A percentile compares a stretch with the other conserved stretches of the same genome.
These are phyloP conservation scores for Sanghuangporus baumii DNA, from an alignment of 1,284 basidiomycete genomes.

Conservation along the genomic window DNA sequence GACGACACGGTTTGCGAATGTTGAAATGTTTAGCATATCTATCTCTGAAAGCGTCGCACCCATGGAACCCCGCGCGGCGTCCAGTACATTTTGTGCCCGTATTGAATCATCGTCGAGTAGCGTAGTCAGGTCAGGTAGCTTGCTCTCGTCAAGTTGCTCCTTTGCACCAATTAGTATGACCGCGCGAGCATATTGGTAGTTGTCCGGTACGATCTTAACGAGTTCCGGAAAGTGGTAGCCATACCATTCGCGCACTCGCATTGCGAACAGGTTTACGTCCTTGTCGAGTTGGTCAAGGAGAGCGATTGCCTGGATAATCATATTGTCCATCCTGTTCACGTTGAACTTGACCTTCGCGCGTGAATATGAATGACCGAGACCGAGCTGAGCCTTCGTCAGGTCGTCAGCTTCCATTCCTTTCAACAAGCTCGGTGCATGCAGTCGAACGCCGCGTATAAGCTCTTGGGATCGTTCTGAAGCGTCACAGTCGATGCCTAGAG, in stretches of 20 bases:
- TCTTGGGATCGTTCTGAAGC: slow-evolving; percentile 85
- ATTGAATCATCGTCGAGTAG: slow-evolving; percentile 86
- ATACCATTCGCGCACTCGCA: slow-evolving; percentile 99
- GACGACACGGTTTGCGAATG: slow-evolving; percentile 89
- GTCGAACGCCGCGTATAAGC: slow-evolving; percentile 89
- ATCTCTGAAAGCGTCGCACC: slow-evolving; percentile 89
- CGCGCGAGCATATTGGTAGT: slow-evolving; percentile 89
- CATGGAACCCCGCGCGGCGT: slow-evolving; percentile 94
- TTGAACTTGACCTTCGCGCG: slow-evolving; percentile 99
- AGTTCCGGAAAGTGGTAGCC: slow-evolving; percentile 99
- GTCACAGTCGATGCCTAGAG: slow-evolving; percentile 79
- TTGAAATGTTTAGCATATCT: slow-evolving; percentile 94
- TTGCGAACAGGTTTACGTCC: slow-evolving; percentile 98
- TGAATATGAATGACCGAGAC: slow-evolving; percentile 96
- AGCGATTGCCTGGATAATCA: slow-evolving; percentile 99
- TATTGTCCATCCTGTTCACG: slow-evolving; percentile 98
- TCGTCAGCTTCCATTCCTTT: slow-evolving; percentile 87
- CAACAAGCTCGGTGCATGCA: slow-evolving; percentile 90
- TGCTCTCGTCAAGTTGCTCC: slow-evolving; percentile 68
- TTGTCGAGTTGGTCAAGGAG: slow-evolving; percentile 99
- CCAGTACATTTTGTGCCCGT: slow-evolving; percentile 89
- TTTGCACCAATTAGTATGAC: slow-evolving; percentile 92
- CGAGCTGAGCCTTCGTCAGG: slow-evolving; percentile 90
- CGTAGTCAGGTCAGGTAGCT: slow-evolving; percentile 76
- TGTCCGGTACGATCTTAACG: slow-evolving; percentile 90